Conservation (phyloP, 2,329 filamentous ascomycete genomes). For the Pseudomassariella vexata region DNA sequence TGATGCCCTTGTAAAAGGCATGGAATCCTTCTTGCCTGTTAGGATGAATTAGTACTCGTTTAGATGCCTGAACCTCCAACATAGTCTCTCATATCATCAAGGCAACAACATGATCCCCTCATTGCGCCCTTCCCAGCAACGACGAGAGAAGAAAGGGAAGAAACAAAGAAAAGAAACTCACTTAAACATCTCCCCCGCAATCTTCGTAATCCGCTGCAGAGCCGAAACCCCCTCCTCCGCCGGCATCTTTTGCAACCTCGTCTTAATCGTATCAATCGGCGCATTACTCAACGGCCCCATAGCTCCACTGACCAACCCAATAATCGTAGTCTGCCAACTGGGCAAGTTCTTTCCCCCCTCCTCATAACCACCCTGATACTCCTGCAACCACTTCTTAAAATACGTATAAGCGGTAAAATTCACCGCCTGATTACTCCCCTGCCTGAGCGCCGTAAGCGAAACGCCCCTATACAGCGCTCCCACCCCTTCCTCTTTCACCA, state of each 20-base stretch:
- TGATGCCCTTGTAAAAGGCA: conserved; percentile 99
- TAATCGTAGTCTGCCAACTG: conserved; percentile 82
- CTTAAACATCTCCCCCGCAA: conserved; percentile 82
- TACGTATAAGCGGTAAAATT: conserved; percentile 98
- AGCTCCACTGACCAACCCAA: conserved; percentile 85
- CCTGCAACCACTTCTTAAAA: conserved; percentile 74
- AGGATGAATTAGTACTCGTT: too few species aligned
- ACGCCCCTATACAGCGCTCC: conserved; percentile 90
- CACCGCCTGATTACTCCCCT: conserved; percentile 95
- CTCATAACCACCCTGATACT: conserved; percentile 64
- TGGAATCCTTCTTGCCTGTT: conserved; percentile 81
- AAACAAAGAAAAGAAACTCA: conserved; percentile 31
- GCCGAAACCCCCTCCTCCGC: conserved; percentile 78
- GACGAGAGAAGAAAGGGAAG: not conserved
- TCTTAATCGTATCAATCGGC: conserved; percentile 99
- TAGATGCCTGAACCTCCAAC: too few species aligned
- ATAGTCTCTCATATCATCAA: too few species aligned
- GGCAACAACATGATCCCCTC: too few species aligned
- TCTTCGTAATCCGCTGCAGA: conserved; percentile 68
- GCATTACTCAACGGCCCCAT: conserved; percentile 96
- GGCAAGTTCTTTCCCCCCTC: conserved; percentile 63
- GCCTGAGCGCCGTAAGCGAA: conserved; percentile 83
- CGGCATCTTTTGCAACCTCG: conserved; percentile 83
- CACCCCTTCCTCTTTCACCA: conserved; percentile 84
- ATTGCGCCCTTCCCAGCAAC: not conserved